A percentile compares a stretch with the other conserved stretches of the same genome.
Evolutionary conservation across 176 grass and related monocot genomes (phyloP).

Genomic region (Aegilops bicornis): DNA sequence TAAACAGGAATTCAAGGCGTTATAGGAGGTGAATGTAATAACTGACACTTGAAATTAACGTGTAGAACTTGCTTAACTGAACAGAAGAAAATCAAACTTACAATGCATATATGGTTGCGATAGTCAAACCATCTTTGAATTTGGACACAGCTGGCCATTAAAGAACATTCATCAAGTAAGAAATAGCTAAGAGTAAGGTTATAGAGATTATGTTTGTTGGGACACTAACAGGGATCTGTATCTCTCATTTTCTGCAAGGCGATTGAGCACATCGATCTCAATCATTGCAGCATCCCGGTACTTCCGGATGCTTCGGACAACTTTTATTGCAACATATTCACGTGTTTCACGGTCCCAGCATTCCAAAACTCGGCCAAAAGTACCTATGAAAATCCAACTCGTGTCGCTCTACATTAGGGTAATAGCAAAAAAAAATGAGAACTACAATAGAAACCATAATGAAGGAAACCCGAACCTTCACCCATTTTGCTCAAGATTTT

Average conservation of each 20-base stretch:
- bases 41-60: constrained; percentile 1
- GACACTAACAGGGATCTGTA: constrained; percentile 65
- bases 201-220: constrained; percentile 2
- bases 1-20: neutral
- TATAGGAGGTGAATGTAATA: constrained; percentile 5
- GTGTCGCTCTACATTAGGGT: constrained; percentile 37
- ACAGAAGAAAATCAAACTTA: constrained; percentile 51
- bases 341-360: constrained; percentile 93
- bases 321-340: constrained; percentile 90
- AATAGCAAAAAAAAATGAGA: constrained; percentile 13
- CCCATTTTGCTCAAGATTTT: constrained; percentile 98
- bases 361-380: constrained; percentile 97
- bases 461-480: constrained; percentile 75
- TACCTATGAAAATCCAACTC: constrained; percentile 60
- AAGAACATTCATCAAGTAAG: constrained; percentile 13
- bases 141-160: constrained; percentile 74
- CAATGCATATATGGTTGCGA: constrained; percentile 94
- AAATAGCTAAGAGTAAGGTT: constrained; percentile 1
- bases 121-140: constrained; percentile 98
- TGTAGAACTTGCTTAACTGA: constrained; percentile 21
- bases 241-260: constrained; percentile 67
- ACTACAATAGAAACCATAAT: constrained; percentile 30
- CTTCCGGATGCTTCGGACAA: constrained; percentile 82
- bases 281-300: constrained; percentile 87
- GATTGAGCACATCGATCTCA: constrained; percentile 84